A percentile compares a stretch with the other conserved stretches of the same genome.
phyloP scores from a whole-genome alignment of 768 basidiomycete species.

The Trametes meyenii region DNA sequence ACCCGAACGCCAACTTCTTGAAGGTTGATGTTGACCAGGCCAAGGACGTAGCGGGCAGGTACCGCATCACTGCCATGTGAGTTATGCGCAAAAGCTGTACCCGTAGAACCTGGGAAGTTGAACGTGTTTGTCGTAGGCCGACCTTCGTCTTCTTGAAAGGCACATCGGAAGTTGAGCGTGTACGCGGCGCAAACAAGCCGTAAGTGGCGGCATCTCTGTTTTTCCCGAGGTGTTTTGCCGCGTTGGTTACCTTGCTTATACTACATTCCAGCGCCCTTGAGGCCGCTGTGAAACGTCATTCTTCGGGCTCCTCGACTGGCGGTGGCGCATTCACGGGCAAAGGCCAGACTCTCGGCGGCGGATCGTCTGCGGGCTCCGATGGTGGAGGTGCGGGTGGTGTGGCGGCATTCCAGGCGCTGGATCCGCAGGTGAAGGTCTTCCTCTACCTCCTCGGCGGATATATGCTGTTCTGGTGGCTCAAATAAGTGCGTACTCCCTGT shows the following conservation, averaged over 20 bases:
- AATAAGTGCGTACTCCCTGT: slow-evolving; percentile 2
- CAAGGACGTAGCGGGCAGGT: slow-evolving; percentile 63
- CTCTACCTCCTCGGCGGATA: slow-evolving; percentile 67
- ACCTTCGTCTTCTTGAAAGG: slow-evolving; percentile 82
- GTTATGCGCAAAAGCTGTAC: slow-evolving; percentile 23
- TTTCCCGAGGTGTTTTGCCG: background rate
- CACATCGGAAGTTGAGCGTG: slow-evolving; percentile 63
- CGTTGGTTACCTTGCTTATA: background rate
- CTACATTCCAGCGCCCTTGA: slow-evolving; percentile 56
- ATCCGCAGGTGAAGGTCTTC: slow-evolving; percentile 70
- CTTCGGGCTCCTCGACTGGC: slow-evolving; percentile 40
- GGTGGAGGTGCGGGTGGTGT: slow-evolving; percentile 38
- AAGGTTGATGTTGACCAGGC: slow-evolving; percentile 82
- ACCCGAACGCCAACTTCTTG: slow-evolving; percentile 74
- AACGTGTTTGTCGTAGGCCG: slow-evolving; percentile 53
- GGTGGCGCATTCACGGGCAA: slow-evolving; percentile 63
- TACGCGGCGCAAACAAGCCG: slow-evolving; percentile 72
- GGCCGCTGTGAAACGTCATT: slow-evolving; percentile 55
- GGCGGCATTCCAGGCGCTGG: slow-evolving; percentile 50
- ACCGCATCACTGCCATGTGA: slow-evolving; percentile 75
- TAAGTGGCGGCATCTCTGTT: slow-evolving; percentile 37
- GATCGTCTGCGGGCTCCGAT: slow-evolving; percentile 42
- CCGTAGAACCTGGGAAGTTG: background rate
- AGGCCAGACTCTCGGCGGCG: slow-evolving; percentile 69
- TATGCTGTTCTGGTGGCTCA: slow-evolving; percentile 51